Evolutionary conservation across 2,329 filamentous ascomycete genomes (phyloP).

Genomic region (Botryotinia globosa): DNA sequence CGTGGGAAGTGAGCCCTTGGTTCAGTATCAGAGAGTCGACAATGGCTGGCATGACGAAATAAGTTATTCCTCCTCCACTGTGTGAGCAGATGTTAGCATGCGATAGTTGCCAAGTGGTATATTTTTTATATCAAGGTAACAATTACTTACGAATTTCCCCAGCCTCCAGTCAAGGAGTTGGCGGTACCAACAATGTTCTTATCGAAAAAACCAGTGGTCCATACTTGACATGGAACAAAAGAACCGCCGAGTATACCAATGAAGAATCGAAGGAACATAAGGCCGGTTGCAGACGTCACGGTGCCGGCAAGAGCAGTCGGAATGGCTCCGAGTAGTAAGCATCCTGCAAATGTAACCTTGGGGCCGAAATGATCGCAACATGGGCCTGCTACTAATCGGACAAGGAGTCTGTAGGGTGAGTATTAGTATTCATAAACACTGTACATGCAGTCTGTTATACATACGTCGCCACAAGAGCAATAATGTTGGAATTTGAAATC

Average conservation of each 20-base stretch:
- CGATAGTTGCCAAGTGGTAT: neutral
- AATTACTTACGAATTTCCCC: conserved; percentile 63
- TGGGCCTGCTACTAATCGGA: conserved; percentile 75
- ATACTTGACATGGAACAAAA: conserved; percentile 87
- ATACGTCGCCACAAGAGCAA: conserved; percentile 67
- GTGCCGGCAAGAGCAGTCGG: conserved; percentile 81
- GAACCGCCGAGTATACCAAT: conserved; percentile 74
- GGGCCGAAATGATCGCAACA: conserved; percentile 84
- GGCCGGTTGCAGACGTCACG: conserved; percentile 62
- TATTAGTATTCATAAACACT: conserved; percentile 4
- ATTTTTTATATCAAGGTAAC: neutral
- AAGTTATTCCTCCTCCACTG: conserved; percentile 79
- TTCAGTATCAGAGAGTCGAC: conserved; percentile 69
- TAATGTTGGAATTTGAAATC: conserved; percentile 86
- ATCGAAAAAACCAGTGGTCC: conserved; percentile 91
- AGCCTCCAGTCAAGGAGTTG: conserved; percentile 79
- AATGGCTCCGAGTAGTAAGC: conserved; percentile 73
- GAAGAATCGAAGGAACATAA: conserved; percentile 76
- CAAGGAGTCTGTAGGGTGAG: conserved; percentile 49
- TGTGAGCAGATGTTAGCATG: neutral
- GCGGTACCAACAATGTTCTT: conserved; percentile 88
- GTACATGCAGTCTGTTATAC: conserved; percentile 13
- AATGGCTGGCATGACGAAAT: conserved; percentile 90
- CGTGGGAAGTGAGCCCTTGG: conserved; percentile 59
- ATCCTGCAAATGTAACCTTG: conserved; percentile 72